phyloP scores from a whole-genome alignment of 2,329 filamentous ascomycete genomes.

The Ophiostoma perfectum region DNA sequence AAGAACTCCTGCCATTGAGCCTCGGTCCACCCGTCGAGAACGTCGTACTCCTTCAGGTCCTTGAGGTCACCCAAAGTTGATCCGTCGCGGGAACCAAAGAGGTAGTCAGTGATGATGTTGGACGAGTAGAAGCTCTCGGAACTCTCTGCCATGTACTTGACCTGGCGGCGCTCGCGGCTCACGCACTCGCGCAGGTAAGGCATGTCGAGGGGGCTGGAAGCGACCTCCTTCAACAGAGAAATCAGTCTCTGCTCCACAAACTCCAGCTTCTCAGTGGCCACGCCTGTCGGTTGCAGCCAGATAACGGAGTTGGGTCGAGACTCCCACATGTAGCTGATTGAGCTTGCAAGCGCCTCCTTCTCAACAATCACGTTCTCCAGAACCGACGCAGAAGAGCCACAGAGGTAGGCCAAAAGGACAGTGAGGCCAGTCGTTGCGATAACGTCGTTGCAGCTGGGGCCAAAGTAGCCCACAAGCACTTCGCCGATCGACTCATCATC shows the following conservation, averaged over 20 bases:
- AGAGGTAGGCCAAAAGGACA: constrained; percentile 77
- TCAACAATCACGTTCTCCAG: constrained; percentile 91
- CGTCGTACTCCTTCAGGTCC: constrained; percentile 56
- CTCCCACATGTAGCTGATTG: constrained; percentile 73
- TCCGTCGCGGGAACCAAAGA: constrained; percentile 83
- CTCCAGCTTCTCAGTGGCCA: constrained; percentile 77
- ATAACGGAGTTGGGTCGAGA: constrained; percentile 76
- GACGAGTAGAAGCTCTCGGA: constrained; percentile 75
- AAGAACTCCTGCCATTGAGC: constrained; percentile 77
- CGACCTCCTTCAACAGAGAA: constrained; percentile 74
- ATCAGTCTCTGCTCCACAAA: constrained; percentile 82
- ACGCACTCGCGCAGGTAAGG: constrained; percentile 85
- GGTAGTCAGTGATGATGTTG: constrained; percentile 84
- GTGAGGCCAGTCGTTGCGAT: constrained; percentile 67
- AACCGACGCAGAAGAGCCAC: constrained; percentile 86
- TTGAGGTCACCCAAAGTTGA: constrained; percentile 61
- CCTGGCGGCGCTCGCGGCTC: constrained; percentile 69
- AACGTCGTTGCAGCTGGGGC: constrained; percentile 70
- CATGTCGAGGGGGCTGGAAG: constrained; percentile 78
- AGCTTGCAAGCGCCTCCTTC: constrained; percentile 84
- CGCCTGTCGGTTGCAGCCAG: constrained; percentile 78
- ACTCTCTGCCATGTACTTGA: constrained; percentile 77
- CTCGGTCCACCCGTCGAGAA: constrained; percentile 73
- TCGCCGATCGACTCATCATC: constrained; percentile 94
- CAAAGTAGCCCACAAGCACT: constrained; percentile 78